Evolutionary conservation across 192 early-diverging fungal genomes (phyloP), one percentile per base, ranked within the genome.

Genomic region (Coemansia sp.): DNA sequence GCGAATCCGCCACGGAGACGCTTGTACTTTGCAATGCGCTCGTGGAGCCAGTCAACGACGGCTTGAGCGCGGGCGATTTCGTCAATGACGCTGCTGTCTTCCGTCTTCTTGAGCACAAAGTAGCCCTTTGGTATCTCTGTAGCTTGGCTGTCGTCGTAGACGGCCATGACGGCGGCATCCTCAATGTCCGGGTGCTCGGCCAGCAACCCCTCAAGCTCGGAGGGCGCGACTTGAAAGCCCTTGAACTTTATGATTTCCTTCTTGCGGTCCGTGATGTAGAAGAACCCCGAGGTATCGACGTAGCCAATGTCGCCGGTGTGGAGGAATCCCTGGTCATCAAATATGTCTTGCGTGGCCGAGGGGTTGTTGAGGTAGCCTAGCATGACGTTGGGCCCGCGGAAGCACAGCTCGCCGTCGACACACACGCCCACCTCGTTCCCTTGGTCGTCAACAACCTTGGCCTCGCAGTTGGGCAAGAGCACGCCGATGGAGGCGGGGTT

Each of bases 231-330:
- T 63, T 83, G 79, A 49, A 81, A 81, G 15, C 83, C 81, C 62
- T 94, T 94, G 58, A 63, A 97, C 66, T 97, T 95, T 73, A 94
- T 95, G 8, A 94, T 75, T 58, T 93, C 90, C 80, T 94, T 97
- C 22, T 88, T 60, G 15, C 94, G 87, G 61, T 88, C 88, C 8
- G 81, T 77, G 23, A 86, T 80, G 58, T 70, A 84, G 51, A 86
- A 83, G 48, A 83, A 64, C 5, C 86, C 88, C 3, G 83, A 41
- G 23, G 66, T 68, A 55, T 91, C 86, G 9, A 86, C 65, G 14
- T 80, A 47, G 1, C 81, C 91, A 29, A 97, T 72, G 60, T 97
- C 95, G 23, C 87, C 87, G 6, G 89, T 94, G 41, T 89, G 89
- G 22, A 93, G 65, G 75, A 83, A 95, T 0, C 89, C 86, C 25